Percentiles rank a stretch among this genome's conserved stretches.
phyloP scores from a whole-genome alignment of 1,139 yeast species.

The Yamadazyma sp. region DNA sequence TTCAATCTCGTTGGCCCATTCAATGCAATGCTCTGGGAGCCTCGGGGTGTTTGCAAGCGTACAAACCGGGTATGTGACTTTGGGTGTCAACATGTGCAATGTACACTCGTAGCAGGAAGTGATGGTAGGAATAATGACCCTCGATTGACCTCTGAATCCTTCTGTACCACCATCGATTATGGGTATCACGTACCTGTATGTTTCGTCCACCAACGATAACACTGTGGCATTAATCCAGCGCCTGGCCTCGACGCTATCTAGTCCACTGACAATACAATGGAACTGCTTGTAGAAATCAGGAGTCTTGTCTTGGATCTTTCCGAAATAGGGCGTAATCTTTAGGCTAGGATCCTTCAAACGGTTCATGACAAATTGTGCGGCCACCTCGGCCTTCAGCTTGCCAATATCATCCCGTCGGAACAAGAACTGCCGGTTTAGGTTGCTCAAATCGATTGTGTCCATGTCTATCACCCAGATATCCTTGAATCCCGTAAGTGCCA shows the following conservation, averaged over 20 bases:
- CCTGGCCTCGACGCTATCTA: conserved; percentile 88
- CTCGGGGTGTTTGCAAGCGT: conserved; percentile 94
- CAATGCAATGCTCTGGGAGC: conserved; percentile 91
- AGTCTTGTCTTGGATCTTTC: conserved; percentile 72
- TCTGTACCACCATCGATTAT: conserved; percentile 95
- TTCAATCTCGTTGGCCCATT: conserved; percentile 80
- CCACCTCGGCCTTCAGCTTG: conserved; percentile 74
- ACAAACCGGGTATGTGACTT: conserved; percentile 82
- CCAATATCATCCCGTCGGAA: conserved; percentile 78
- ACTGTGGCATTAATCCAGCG: conserved; percentile 86
- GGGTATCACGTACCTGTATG: conserved; percentile 60
- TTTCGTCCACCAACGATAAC: conserved; percentile 58
- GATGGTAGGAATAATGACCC: conserved; percentile 81
- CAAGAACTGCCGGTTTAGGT: conserved; percentile 85
- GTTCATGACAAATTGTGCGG: conserved; percentile 59
- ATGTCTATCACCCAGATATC: conserved; percentile 84
- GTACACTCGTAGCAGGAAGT: conserved; percentile 95
- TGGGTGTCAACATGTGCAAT: conserved; percentile 69
- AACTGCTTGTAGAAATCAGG: conserved; percentile 67
- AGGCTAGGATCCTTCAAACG: conserved; percentile 47
- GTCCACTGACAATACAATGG: conserved; percentile 77
- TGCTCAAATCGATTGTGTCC: conserved; percentile 92
- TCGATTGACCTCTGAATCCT: conserved; percentile 89
- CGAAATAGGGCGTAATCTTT: conserved; percentile 55
- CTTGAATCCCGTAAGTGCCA: conserved; percentile 75